Evolutionary conservation across 1,284 basidiomycete genomes (phyloP), one percentile per base, ranked within the genome.

Genomic region (Ustilago cynodontis): DNA sequence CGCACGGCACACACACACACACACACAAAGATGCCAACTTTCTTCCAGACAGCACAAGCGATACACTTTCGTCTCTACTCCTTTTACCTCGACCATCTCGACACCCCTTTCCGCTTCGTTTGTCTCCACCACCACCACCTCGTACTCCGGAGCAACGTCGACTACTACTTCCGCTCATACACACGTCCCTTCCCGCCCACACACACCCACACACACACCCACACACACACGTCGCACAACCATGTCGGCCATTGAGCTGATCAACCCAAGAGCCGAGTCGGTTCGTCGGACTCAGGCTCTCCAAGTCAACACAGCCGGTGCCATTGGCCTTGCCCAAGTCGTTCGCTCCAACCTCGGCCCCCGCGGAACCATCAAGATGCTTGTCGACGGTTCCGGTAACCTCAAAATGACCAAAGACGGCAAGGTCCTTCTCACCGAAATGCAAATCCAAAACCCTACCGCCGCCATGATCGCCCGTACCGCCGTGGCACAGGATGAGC

Each of bases 321-420:
- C 97, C 64, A 94, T 98, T 89, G 96, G 97, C 81, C 92, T 99
- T 64, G 97, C 97, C 39, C 93, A 91, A 87, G 96, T 99, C 67
- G 96, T 99, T 79, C 96, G 95, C 88, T 92, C 93, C 85, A 99
- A 99, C 88, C 90, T 99, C 71, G 96, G 96, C 93, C 80, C 73
- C 28, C 63, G 71, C 65, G 67, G 81, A 69, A 98, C 96, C 3
- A 91, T 98, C 80, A 99, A 99, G 89, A 98, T 99, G 95, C 91
- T 99, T 52, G 97, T 99, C 53, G 97, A 99, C 87, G 97, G 97
- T 68, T 90, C 95, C n/a, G 97, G 97, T 16, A 94, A 97, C 89
- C 95, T 99, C 87, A 99, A 98, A 90, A 97, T 99, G 94, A 99
- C 97, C 81, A 99, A 99, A 89, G 97, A 99, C 86, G 97, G 97